Base-by-base conservation (phyloP, 2,329 filamentous ascomycete genomes). In the Teratosphaeria nubilosa region DNA sequence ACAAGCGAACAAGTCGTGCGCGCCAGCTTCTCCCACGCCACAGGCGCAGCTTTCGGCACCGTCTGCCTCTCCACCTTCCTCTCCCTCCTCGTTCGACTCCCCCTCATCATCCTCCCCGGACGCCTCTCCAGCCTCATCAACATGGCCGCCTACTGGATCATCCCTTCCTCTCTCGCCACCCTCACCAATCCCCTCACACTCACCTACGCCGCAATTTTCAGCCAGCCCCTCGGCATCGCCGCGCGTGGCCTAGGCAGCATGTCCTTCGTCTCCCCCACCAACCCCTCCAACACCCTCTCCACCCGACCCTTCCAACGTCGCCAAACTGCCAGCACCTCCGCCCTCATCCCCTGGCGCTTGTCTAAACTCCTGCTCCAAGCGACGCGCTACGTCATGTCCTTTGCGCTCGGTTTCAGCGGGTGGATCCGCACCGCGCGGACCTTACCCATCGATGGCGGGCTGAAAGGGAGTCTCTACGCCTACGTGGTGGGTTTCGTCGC, bases 161-260 rank as follows among this genome's bases (percentile, higher is more conserved):
- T 96, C 11, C 92, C 94, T 4, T 89, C 90, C 1, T 88, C 91
- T 0, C 85, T 97, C 58, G 84, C 89, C 20, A 86, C 90, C 0
- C 78, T 97, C 61, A 96, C 91, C 5, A 96, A 96, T 68, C 91
- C 94, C 1, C 78, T 99, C 37, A 90, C 91, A 0, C 81, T 99
- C 54, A 97, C 92, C 1, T 96, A 96, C 70, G 87, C 89, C 5
- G 90, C 92, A 1, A 95, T 99, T 59, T 94, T 97, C 74, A 95
- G 91, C 5, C 85, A 95, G 65, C 86, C 88, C 11, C 80, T 99
- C 41, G 80, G 85, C 30, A 80, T 84, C 58, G 90, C 92, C 3
- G 90, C 91, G 0, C 82, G 90, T 51, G 88, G 88, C 2, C 77
- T 97, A 3, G 86, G 85, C 57, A 86, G 91, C 68, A 87, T 97